A percentile compares a stretch with the other conserved stretches of the same genome.
phyloP scores from a whole-genome alignment of 768 basidiomycete species.

The Exsudoporus frostii region DNA sequence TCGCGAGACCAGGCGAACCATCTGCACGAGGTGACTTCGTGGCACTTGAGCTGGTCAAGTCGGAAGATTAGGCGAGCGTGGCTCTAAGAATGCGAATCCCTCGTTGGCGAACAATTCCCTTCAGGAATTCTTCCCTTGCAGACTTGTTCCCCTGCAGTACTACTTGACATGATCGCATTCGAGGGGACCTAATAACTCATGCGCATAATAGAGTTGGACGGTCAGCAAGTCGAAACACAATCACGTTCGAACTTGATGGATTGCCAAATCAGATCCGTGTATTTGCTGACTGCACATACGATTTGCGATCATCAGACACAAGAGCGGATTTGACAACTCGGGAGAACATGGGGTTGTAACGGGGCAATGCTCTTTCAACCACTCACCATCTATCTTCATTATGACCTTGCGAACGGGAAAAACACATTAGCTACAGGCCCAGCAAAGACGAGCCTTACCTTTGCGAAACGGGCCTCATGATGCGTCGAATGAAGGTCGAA shows the following conservation, averaged over 20 bases:
- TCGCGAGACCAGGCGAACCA: constrained; percentile 42
- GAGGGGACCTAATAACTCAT: background rate
- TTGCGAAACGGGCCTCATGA: background rate
- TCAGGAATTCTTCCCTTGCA: too few species aligned
- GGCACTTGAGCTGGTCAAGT: constrained; percentile 47
- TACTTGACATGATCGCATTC: too few species aligned
- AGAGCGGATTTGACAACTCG: background rate
- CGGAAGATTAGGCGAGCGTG: background rate
- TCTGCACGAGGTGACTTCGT: constrained; percentile 60
- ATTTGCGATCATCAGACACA: background rate
- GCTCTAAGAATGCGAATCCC: background rate
- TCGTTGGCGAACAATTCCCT: background rate
- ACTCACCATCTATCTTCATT: background rate
- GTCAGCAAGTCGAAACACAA: background rate
- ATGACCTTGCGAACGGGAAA: background rate
- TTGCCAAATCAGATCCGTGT: background rate
- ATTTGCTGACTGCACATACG: background rate
- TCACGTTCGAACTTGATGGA: background rate
- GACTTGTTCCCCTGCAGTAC: too few species aligned
- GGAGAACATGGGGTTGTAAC: background rate
- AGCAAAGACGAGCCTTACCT: background rate
- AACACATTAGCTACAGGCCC: background rate
- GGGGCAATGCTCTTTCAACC: background rate
- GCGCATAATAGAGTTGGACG: too few species aligned
- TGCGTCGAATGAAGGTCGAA: background rate